Evolutionary conservation across 805 yeast species (phyloP), one percentile per base, ranked within the genome.

Genomic region (Saitoella complicata): DNA sequence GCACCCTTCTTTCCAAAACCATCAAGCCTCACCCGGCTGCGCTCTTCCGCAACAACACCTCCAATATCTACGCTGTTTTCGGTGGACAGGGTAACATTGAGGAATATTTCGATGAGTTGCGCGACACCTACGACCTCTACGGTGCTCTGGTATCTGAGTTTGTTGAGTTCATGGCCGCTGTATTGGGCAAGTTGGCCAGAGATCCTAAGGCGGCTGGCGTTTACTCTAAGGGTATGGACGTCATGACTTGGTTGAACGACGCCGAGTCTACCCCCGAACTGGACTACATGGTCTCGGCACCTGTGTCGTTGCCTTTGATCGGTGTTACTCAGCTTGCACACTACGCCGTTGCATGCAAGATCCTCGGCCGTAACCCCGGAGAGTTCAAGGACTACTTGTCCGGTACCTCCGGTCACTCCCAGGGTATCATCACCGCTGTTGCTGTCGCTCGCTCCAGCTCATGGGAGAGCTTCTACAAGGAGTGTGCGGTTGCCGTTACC

Each of bases 41-140:
- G 43, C 70, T 88, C 47, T 71, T 85, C 60, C 70, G 76, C 43
- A 69, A 70, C 47, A 66, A 70, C 38, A 42, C 46, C 5, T 83
- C 87, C 39, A 68, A 71, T 49, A 64, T 87, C 46, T 76, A 73
- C 48, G 94, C 96, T 51, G 77, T 91, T 54, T 91, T 88, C 57
- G 98, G 99, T 61, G 99, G 99, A 58, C 99, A 91, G 70, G 99
- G 99, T 66, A 88, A 85, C 69, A 79, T 94, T 44, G 97, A 91
- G 60, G 96, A 91, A 62, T 91, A 85, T 69, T 91, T 91, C 56
- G 95, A 87, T 61, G 99, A 91, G 69, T 74, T 91, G 60, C 78
- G 94, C 62, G 93, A 85, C 52, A 62, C 87, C 48, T 80, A 82
- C 69, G 67, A 74, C 51, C 71, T 78, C 47, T 91, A 91, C 70